Percentiles rank a stretch among this genome's conserved stretches.
phyloP scores from a whole-genome alignment of 176 grass and related monocot species.

The Ampelocalamus luodianensis region DNA sequence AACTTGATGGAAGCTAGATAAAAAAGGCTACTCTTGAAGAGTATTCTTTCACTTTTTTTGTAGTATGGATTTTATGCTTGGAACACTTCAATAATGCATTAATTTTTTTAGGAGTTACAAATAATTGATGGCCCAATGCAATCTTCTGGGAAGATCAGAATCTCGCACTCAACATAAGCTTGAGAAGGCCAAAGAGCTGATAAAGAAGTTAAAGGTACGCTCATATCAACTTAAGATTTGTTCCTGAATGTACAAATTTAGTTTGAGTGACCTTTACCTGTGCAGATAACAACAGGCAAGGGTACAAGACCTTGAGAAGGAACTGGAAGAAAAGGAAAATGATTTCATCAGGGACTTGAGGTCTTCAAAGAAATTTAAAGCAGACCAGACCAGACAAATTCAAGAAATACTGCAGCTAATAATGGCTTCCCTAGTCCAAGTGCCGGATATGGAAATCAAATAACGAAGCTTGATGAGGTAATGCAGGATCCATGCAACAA shows the following conservation, averaged over 20 bases:
- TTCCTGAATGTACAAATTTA: conserved; percentile 3
- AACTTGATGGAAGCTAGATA: too few relatives aligned
- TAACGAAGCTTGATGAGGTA: conserved; percentile 18
- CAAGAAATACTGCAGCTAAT: conserved; percentile 25
- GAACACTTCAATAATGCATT: not conserved
- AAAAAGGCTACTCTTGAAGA: too few relatives aligned
- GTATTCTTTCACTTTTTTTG: too few relatives aligned
- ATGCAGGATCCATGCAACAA: conserved; percentile 26
- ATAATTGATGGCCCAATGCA: conserved; percentile 86
- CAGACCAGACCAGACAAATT: conserved; percentile 29
- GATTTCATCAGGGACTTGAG: too few relatives aligned
- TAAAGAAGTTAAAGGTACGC: conserved; percentile 75
- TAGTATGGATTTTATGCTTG: too few relatives aligned
- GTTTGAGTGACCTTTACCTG: conserved; percentile 19
- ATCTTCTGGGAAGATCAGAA: conserved; percentile 82
- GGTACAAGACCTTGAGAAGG: conserved; percentile 70
- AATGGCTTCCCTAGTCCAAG: not conserved
- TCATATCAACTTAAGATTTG: not conserved
- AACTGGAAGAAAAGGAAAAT: too few relatives aligned
- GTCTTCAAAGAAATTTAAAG: too few relatives aligned
- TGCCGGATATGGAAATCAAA: conserved; percentile 32
- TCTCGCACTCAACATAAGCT: conserved; percentile 60
- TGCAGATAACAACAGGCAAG: conserved; percentile 49
- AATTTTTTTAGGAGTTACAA: conserved; percentile 74
- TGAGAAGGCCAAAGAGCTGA: conserved; percentile 52